Evolutionary conservation across 208 protist species (phyloP).

Genomic region (Wallacemonas rigidus): DNA sequence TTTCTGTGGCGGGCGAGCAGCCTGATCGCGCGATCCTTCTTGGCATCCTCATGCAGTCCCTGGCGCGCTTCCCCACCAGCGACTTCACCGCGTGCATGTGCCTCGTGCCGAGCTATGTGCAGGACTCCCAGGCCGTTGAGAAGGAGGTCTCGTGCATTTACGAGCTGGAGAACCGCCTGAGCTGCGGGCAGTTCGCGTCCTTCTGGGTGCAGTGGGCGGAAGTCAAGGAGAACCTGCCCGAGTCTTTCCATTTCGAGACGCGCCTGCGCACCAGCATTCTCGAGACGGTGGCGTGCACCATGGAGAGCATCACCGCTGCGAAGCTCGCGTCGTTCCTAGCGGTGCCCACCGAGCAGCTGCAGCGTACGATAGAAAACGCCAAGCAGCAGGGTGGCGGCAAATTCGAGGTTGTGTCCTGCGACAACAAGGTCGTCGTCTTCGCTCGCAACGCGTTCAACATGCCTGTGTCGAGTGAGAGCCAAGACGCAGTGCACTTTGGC

Average conservation of each 20-base stretch:
- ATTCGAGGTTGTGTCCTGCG: slow-evolving; percentile 40
- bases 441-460: slow-evolving; percentile 69
- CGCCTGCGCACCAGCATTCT: slow-evolving; percentile 79
- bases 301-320: slow-evolving; percentile 54
- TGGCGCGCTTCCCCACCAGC: slow-evolving; percentile 84
- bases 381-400: slow-evolving; percentile 56
- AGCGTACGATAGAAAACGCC: slow-evolving; percentile 55
- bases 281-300: slow-evolving; percentile 66
- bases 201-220: slow-evolving; percentile 82
- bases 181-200: slow-evolving; percentile 72
- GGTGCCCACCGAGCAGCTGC: slow-evolving; percentile 47
- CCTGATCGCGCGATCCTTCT: slow-evolving; percentile 80
- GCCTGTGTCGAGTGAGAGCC: slow-evolving; percentile 60
- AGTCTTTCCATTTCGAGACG: slow-evolving; percentile 79
- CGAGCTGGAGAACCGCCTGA: slow-evolving; percentile 88
- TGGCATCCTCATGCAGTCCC: slow-evolving; percentile 78
- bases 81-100: slow-evolving; percentile 89
- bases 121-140: slow-evolving; percentile 73
- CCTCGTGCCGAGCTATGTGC: slow-evolving; percentile 79
- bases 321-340: slow-evolving; percentile 65
- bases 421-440: slow-evolving; percentile 58
- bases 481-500: slow-evolving; percentile 62
- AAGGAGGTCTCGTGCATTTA: slow-evolving; percentile 85
- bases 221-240: slow-evolving; percentile 65
- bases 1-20: slow-evolving; percentile 57